Percentiles rank a stretch among this genome's conserved stretches.
phyloP scores from a whole-genome alignment of 2,329 filamentous ascomycete species.

The Xylaria sp. region DNA sequence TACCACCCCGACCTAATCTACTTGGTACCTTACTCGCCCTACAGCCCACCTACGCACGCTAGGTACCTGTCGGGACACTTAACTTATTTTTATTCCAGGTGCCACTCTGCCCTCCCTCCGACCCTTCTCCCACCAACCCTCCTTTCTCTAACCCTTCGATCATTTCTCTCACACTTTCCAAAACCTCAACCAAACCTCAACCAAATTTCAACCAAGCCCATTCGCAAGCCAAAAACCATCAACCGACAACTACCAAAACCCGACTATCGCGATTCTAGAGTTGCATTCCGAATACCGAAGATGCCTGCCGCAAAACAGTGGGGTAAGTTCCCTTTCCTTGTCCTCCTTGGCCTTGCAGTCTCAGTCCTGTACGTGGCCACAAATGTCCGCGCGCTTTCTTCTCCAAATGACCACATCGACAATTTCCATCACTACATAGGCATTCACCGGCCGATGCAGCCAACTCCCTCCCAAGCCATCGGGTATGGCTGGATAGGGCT shows the following conservation, averaged over 20 bases:
- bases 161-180: neutral
- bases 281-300: slow-evolving; percentile 30
- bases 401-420: slow-evolving; percentile 38
- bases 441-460: slow-evolving; percentile 6
- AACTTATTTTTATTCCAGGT: neutral
- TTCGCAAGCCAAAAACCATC: neutral
- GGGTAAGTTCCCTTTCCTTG: slow-evolving; percentile 52
- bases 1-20: neutral
- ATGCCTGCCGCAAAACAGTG: slow-evolving; percentile 55
- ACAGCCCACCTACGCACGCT: neutral
- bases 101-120: neutral
- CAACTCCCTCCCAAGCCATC: slow-evolving; percentile 8
- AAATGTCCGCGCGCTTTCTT: slow-evolving; percentile 14
- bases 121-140: slow-evolving; percentile 14
- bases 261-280: neutral
- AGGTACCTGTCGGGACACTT: neutral
- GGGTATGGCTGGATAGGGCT: slow-evolving; percentile 28
- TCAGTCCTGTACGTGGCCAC: neutral
- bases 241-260: neutral
- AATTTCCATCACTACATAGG: slow-evolving; percentile 29
- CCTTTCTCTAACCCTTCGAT: neutral
- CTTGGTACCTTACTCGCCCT: neutral
- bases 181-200: neutral
- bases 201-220: neutral
- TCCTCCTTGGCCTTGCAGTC: neutral